Conservation (phyloP, 2,329 filamentous ascomycete species). For the Pyrenochaeta sp. region DNA sequence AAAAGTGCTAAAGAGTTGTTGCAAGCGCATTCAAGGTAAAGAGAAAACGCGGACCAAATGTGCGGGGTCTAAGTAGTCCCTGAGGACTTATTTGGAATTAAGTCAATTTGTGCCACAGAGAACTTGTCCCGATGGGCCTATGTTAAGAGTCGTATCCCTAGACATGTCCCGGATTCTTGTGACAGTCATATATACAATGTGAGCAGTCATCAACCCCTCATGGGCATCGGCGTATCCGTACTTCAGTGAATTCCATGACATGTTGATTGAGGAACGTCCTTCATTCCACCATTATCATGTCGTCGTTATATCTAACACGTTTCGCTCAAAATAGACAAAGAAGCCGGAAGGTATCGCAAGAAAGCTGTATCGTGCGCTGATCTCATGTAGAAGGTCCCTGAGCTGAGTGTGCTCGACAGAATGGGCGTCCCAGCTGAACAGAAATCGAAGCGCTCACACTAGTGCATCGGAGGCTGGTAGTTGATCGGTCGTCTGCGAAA, state of each 20-base stretch:
- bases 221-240: conserved; percentile 23
- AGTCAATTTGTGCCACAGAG: no score
- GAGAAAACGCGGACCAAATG: no score
- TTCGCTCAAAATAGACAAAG: conserved; percentile 44
- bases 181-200: conserved; percentile 42
- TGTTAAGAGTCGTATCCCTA: no score
- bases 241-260: conserved; percentile 27
- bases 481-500: conserved; percentile 76
- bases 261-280: conserved; percentile 24
- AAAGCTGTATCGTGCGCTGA: conserved; percentile 20
- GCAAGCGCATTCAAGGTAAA: no score
- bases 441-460: conserved; percentile 19
- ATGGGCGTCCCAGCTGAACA: conserved; percentile 8
- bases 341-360: conserved; percentile 31
- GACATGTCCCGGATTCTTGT: conserved; percentile 21
- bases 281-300: conserved; percentile 47
- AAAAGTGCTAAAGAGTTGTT: no score
- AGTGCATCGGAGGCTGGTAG: conserved; percentile 72
- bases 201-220: conserved; percentile 22
- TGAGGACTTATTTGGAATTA: no score
- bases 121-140: no score
- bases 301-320: conserved; percentile 45
- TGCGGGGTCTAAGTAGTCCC: no score
- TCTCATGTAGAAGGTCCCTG: neutral
- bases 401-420: conserved; percentile 8